Percentiles rank a stretch among this genome's conserved stretches.
phyloP scores from a whole-genome alignment of 1,139 yeast species.

The Taphrina populina region DNA sequence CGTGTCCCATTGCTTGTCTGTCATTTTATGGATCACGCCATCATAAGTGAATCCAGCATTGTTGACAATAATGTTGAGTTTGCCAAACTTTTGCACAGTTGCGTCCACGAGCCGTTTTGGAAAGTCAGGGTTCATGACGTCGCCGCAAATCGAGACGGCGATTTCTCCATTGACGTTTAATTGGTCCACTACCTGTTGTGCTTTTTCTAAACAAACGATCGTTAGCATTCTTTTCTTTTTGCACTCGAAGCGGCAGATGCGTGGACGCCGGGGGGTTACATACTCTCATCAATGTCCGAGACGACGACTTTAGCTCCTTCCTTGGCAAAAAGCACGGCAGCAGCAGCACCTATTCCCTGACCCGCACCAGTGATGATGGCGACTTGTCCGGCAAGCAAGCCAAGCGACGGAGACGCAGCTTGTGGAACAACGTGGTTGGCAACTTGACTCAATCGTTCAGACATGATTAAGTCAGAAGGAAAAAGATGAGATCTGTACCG shows the following conservation, averaged over 20 bases:
- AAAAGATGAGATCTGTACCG: too few relatives aligned
- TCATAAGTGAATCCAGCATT: conserved; percentile 34
- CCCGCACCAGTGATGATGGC: conserved; percentile 96
- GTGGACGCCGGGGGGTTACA: background rate
- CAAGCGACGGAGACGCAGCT: conserved; percentile 3
- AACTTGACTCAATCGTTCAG: conserved; percentile 28
- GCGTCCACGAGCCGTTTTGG: conserved; percentile 30
- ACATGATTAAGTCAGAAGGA: too few relatives aligned
- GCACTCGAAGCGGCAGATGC: background rate
- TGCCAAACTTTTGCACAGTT: conserved; percentile 28
- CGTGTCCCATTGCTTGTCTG: conserved; percentile 74
- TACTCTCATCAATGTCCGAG: conserved; percentile 54
- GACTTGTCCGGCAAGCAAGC: conserved; percentile 66
- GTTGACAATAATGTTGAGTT: conserved; percentile 32
- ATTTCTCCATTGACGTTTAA: conserved; percentile 72
- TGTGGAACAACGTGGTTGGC: conserved; percentile 29
- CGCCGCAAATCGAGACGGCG: conserved; percentile 53
- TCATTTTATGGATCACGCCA: conserved; percentile 61
- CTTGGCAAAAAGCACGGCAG: conserved; percentile 78
- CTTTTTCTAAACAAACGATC: conserved; percentile 53
- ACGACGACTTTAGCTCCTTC: conserved; percentile 96
- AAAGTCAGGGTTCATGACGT: conserved; percentile 31
- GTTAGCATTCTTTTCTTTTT: background rate
- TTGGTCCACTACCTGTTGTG: conserved; percentile 72
- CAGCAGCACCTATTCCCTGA: conserved; percentile 88